Percentiles rank a stretch among this genome's conserved stretches.
These are phyloP conservation scores for Theobroma cacao DNA, from an alignment of 345 rosid genomes.

Conservation along the genomic window DNA sequence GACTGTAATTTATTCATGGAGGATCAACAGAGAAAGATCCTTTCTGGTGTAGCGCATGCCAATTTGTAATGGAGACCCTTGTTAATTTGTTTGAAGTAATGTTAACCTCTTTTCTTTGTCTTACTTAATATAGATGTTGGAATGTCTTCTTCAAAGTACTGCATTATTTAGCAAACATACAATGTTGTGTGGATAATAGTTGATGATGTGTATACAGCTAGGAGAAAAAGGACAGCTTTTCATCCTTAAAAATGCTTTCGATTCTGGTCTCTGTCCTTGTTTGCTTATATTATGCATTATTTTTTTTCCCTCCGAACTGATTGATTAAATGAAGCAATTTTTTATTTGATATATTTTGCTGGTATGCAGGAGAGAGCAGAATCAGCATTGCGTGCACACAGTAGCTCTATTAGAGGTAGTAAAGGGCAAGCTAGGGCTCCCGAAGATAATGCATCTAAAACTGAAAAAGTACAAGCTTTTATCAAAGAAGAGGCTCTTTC, in stretches of 20 bases:
- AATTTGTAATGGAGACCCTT: neutral
- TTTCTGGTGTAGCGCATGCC: neutral
- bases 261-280: neutral
- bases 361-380: slow-evolving; percentile 71
- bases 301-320: neutral
- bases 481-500: slow-evolving; percentile 85
- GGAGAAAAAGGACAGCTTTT: neutral
- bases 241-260: neutral
- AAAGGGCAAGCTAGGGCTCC: slow-evolving; percentile 40
- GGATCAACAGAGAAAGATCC: neutral
- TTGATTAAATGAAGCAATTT: neutral
- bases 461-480: slow-evolving; percentile 63
- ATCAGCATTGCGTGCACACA: slow-evolving; percentile 87
- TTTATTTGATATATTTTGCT: slow-evolving; percentile 19
- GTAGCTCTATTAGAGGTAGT: slow-evolving; percentile 76
- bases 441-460: slow-evolving; percentile 45
- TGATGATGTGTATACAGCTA: neutral
- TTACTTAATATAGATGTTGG: neutral
- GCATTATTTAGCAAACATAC: neutral
- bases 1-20: neutral
- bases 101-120: neutral
- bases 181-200: neutral
- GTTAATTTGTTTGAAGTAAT: neutral
- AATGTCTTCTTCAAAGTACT: neutral
- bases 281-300: neutral